These are phyloP conservation scores for Cordyceps javanica DNA, from an alignment of 2,329 filamentous ascomycete species.

Conservation along the genomic window DNA sequence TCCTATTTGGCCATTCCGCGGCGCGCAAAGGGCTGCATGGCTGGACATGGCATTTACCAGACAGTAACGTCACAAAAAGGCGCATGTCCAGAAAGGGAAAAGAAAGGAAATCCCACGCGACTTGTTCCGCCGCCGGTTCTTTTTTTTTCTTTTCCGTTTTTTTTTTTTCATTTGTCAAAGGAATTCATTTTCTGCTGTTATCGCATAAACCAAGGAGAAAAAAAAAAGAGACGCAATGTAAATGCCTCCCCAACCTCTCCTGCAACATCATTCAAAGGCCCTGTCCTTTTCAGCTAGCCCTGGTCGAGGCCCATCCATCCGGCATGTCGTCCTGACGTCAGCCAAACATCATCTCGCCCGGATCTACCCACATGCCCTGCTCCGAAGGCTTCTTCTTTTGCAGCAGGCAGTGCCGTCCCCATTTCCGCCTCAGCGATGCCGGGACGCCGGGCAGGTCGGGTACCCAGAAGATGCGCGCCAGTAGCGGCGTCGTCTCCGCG, in stretches of 20 bases:
- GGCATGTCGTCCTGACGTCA: slow-evolving; percentile 7
- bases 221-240: neutral
- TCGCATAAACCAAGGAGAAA: neutral
- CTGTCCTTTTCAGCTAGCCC: neutral
- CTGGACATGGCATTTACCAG: neutral
- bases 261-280: neutral
- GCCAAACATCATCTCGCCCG: slow-evolving; percentile 15
- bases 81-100: neutral
- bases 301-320: neutral
- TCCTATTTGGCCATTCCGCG: neutral
- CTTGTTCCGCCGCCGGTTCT: neutral
- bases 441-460: slow-evolving; percentile 68
- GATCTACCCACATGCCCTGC: slow-evolving; percentile 14
- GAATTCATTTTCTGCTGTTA: neutral
- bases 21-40: neutral
- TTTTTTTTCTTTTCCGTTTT: neutral
- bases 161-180: neutral
- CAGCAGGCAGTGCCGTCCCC: slow-evolving; percentile 85
- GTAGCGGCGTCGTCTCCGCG: slow-evolving; percentile 60
- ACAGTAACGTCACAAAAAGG: slow-evolving; percentile 5
- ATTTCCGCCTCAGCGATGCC: slow-evolving; percentile 62
- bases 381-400: slow-evolving; percentile 40
- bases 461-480: slow-evolving; percentile 77
- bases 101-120: neutral
- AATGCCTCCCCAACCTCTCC: neutral